Base-by-base conservation (phyloP, 163 green algal species). In the Trebouxia gelatinosa region DNA sequence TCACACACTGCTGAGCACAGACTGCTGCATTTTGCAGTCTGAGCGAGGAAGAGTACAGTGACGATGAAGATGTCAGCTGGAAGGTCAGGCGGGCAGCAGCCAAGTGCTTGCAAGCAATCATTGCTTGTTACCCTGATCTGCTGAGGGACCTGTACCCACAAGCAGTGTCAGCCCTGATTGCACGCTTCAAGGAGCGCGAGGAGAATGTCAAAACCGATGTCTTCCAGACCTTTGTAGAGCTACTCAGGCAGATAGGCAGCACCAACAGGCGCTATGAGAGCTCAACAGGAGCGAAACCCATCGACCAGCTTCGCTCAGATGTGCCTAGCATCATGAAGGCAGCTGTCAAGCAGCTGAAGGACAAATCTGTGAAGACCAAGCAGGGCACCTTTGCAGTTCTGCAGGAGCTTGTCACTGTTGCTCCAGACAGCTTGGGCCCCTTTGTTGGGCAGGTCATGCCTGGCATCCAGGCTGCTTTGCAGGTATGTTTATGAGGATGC, bases 11-110 rank as follows among this genome's bases (percentile, higher is more conserved):
- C 13, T 19, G 48, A 59, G 19, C 48, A 29, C 26, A 3, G 23
- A 23, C 48, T 19, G 19, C 3, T 59, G 19, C 48, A 29, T 2
- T 57, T 46, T 82, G 59, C 78, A 90, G 87, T 26, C 46, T 84
- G 80, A 87, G 75, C 37, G 87, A 71, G 16, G 89, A 97, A 48
- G 89, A 92, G 46, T 97, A 95, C 86, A 92, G 79, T 64, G 95
- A 98, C 79, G 95, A 98, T 51, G 95, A 98, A 66, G 95, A 98
- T 77, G 81, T 87, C 61, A 96, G 89, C 89, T 98, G 95, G 95
- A 98, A 98, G 81, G 94, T 98, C 40, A 75, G 94, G 38, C 81
- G 94, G 31, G 92, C 92, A 28, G 90, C 93, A 9, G 89, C 89
- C 66, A 95, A 94, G 85, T 80, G 85, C 32, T 57, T 97, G 23